These are phyloP conservation scores for Vigna hirtella DNA, from an alignment of 306 rosid genomes.

Conservation along the genomic window DNA sequence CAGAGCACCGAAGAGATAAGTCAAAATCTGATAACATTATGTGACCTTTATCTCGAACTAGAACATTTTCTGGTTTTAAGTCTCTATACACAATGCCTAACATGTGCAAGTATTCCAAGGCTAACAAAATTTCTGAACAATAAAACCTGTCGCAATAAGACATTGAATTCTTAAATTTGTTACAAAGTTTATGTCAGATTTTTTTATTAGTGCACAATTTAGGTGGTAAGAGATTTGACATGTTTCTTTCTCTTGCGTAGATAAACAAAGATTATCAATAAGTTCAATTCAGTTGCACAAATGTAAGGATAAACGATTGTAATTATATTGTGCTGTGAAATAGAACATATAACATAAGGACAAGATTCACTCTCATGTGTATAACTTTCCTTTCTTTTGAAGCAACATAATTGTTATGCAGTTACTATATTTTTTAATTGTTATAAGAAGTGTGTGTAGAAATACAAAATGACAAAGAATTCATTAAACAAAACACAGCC, in stretches of 20 bases:
- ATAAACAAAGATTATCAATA: background rate
- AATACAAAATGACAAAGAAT: constrained; percentile 15
- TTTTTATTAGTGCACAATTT: background rate
- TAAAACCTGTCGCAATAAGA: constrained; percentile 64
- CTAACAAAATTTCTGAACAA: constrained; percentile 79
- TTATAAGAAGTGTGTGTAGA: constrained; percentile 7
- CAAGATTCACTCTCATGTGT: background rate
- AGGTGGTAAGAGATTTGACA: background rate
- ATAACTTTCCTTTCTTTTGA: constrained; percentile 3
- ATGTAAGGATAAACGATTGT: background rate
- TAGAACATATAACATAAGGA: background rate
- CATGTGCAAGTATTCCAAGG: constrained; percentile 95
- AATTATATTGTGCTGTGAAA: background rate
- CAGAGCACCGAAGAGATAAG: constrained; percentile 84
- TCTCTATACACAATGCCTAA: constrained; percentile 91
- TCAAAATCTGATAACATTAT: constrained; percentile 95
- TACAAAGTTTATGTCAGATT: background rate
- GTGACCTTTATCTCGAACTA: constrained; percentile 86
- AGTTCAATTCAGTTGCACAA: background rate
- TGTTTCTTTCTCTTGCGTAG: background rate
- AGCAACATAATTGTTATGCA: background rate
- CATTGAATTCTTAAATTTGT: constrained; percentile 7
- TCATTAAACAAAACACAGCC: background rate
- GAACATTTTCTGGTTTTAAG: constrained; percentile 83
- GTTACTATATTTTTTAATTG: background rate